Evolutionary conservation across 441 rosid genomes (phyloP).

Genomic region (Gossypium schwendimanii): DNA sequence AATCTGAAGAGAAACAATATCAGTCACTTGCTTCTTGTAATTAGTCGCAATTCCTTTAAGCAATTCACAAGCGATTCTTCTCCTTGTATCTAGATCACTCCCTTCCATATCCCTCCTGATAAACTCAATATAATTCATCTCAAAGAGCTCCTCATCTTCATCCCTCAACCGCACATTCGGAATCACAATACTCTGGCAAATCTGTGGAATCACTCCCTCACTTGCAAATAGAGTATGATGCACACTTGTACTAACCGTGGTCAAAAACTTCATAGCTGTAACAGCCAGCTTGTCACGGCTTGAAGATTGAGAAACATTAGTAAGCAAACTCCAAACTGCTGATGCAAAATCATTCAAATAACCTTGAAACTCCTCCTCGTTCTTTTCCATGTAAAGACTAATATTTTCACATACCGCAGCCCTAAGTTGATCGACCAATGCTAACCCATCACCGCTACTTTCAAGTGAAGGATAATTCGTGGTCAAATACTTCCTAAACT

Average conservation of each 20-base stretch:
- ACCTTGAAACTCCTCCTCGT: slow-evolving; percentile 78
- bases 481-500: slow-evolving; percentile 67
- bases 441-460: slow-evolving; percentile 42
- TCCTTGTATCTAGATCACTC: slow-evolving; percentile 88
- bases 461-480: slow-evolving; percentile 55
- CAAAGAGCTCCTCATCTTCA: slow-evolving; percentile 92
- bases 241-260: slow-evolving; percentile 85
- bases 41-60: slow-evolving; percentile 85
- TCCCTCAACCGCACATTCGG: slow-evolving; percentile 86
- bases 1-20: slow-evolving; percentile 63
- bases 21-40: slow-evolving; percentile 61
- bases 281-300: slow-evolving; percentile 74
- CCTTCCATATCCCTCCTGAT: slow-evolving; percentile 99
- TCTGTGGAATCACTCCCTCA: slow-evolving; percentile 71
- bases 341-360: slow-evolving; percentile 63
- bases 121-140: slow-evolving; percentile 89
- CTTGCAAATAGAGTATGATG: slow-evolving; percentile 74
- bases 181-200: slow-evolving; percentile 83
- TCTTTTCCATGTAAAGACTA: slow-evolving; percentile 87
- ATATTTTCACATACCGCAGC: slow-evolving; percentile 91
- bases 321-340: slow-evolving; percentile 84
- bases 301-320: slow-evolving; percentile 58
- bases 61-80: slow-evolving; percentile 93
- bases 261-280: slow-evolving; percentile 86
- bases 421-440: slow-evolving; percentile 63